Evolutionary conservation across 768 basidiomycete species (phyloP), one percentile per base, ranked within the genome.

Genomic region (Leccinum disarticulatum): DNA sequence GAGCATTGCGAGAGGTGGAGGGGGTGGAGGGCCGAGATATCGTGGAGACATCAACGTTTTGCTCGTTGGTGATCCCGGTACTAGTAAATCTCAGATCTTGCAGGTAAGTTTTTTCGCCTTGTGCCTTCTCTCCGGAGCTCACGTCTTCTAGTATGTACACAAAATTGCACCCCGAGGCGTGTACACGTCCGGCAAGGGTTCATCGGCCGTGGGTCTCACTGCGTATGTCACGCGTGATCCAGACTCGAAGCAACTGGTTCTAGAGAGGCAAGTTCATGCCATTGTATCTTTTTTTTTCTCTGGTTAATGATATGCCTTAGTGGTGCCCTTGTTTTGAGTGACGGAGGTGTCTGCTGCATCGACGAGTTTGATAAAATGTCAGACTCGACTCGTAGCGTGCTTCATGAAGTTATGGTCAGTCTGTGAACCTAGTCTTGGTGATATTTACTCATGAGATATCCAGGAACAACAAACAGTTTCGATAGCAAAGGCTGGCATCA

Each of bases 281-380:
- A 15, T 41, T 30, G 19, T 11, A 30, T 28, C 55, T 3, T 8
- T 22, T 64, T 1, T 22, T 52, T n/a, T 51, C 55, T 28, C 36
- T 52, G 19, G 52, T 54, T 61, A 15, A 64, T 33, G 22, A 7
- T 58, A 28, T 54, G 4, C 55, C 13, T 19, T 64, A 93, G 94
- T 77, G 95, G 95, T 61, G 95, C 95, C 0, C 85, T 98, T 11
- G 95, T 97, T 2, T 76, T 98, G 60, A 93, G 91, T 70, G 96
- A 98, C 64, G 96, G 96, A 1, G 96, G 95, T 72, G 94, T 98
- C 5, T 98, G 95, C 72, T 98, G 96, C 70, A 98, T 98, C 65
- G 96, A 98, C 66, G 96, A 98, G 75, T 98, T 99, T 66, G 97
- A 99, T 77, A 99, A 99, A 75, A 99, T 99, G 97, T 95, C 95